Conservation (phyloP, 2,329 filamentous ascomycete species). For the Fulvia fulva region DNA sequence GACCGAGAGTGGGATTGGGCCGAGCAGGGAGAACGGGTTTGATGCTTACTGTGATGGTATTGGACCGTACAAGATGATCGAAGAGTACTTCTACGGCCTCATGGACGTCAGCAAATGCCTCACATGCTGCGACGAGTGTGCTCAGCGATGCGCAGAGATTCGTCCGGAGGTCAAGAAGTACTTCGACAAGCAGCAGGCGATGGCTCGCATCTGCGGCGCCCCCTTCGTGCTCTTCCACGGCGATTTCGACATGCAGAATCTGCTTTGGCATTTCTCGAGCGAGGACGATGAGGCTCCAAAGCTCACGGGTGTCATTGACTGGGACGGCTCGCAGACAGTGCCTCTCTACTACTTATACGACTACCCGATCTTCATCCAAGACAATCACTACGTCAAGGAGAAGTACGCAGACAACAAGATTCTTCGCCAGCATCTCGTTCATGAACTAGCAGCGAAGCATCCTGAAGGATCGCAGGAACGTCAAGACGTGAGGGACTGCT, state of each 20-base stretch:
- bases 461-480: constrained; percentile 2
- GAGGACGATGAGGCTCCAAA: not conserved
- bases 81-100: constrained; percentile 1
- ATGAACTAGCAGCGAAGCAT: not conserved
- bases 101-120: not conserved
- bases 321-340: constrained; percentile 12
- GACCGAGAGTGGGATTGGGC: constrained; percentile 7
- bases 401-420: constrained; percentile 7
- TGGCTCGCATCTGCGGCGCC: not conserved
- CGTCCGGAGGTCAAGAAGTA: not conserved
- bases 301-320: constrained; percentile 18
- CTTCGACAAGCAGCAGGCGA: not conserved
- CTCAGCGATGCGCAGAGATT: not conserved
- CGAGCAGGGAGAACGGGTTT: not conserved
- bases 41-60: not conserved
- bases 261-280: not conserved
- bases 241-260: constrained; percentile 16
- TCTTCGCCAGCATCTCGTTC: constrained; percentile 14
- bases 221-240: constrained; percentile 15
- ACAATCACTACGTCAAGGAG: not conserved
- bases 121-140: not conserved
- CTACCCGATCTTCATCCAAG: constrained; percentile 14
- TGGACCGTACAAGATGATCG: constrained; percentile 5
- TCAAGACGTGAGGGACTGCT: constrained; percentile 5
- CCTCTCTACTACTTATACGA: constrained; percentile 15